Conservation (phyloP, 2,329 filamentous ascomycete genomes). For the Zasmidium angulare region DNA sequence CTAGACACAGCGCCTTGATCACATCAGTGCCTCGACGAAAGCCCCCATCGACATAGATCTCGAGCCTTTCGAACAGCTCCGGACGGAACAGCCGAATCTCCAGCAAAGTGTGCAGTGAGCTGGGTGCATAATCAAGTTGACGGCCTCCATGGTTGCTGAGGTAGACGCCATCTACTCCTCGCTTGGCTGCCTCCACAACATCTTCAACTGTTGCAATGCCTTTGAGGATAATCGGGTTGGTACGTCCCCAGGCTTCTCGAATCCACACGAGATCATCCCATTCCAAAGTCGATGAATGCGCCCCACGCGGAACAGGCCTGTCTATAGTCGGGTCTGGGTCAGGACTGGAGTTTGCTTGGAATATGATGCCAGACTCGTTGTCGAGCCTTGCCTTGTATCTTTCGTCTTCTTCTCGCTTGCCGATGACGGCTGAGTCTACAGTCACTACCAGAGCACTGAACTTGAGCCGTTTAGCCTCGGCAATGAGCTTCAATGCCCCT, state of each 20-base stretch:
- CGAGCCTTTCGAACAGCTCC: constrained; percentile 56
- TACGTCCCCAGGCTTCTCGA: constrained; percentile 3
- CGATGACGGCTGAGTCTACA: constrained; percentile 35
- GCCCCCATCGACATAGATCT: constrained; percentile 89
- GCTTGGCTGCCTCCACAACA: constrained; percentile 38
- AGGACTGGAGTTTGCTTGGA: not conserved
- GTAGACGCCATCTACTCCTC: constrained; percentile 48
- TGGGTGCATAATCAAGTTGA: constrained; percentile 39
- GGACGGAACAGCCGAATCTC: not conserved
- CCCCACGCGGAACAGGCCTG: constrained; percentile 49
- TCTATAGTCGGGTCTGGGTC: constrained; percentile 46
- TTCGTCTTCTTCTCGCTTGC: constrained; percentile 9
- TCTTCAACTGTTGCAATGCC: constrained; percentile 42
- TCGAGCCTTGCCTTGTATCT: constrained; percentile 38
- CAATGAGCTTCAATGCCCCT: not conserved
- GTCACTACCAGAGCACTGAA: constrained; percentile 34
- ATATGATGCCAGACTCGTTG: constrained; percentile 32
- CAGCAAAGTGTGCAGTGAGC: not conserved
- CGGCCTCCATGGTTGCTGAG: constrained; percentile 55
- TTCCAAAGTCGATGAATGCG: constrained; percentile 38
- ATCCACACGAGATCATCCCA: constrained; percentile 10
- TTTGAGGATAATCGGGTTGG: constrained; percentile 38
- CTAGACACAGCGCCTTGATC: constrained; percentile 89
- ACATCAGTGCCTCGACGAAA: constrained; percentile 88
- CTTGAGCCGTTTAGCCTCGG: constrained; percentile 18